Base-by-base conservation (phyloP, 2,329 filamentous ascomycete species). In the Xylariaceae sp. region DNA sequence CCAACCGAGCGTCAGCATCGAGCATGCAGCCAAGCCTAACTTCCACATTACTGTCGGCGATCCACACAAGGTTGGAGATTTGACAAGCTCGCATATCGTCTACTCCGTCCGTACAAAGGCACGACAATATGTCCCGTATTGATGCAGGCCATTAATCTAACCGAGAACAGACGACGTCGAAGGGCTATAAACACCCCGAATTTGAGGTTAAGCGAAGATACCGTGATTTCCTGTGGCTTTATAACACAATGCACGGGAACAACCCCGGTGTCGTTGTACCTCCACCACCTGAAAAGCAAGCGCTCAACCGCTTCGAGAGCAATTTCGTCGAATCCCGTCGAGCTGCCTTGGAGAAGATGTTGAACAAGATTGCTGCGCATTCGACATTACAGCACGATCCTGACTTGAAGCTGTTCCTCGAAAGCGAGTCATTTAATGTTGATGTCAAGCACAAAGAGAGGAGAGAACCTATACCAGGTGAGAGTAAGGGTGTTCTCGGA, bases 381-480 rank as follows among this genome's bases (percentile, higher is more conserved):
- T 89, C 91, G 7, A 90, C 92, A 32, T 79, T 99, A 63, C 95
- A 98, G 71, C 91, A 96, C 67, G 95, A 99, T 70, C 87, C 85
- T 5, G 95, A 99, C 70, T 76, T 99, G 60, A 99, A 99, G 78
- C 86, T 98, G 4, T 99, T 99, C 74, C 79, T 99, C 14, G 95
- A 99, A 75, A 98, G 93, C 70, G 95, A 99, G 67, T 82, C 92
- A 0, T 97, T 99, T 78, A 97, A 92, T 68, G 85, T 96, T 40
- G 95, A 99, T 68, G 88, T 99, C 69, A 99, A 98, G 79, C 95
- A 99, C 77, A 96, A 96, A 75, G 93, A 98, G 74, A 87, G 93
- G 52, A 89, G 91, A 67, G 92, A 97, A 56, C 90, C 91, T 2
- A 86, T 91, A 50, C 81, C 96, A 3, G 86, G 86, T 42, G 95